phyloP scores from a whole-genome alignment of 176 grass and related monocot species.

The Pontederia paniculata region DNA sequence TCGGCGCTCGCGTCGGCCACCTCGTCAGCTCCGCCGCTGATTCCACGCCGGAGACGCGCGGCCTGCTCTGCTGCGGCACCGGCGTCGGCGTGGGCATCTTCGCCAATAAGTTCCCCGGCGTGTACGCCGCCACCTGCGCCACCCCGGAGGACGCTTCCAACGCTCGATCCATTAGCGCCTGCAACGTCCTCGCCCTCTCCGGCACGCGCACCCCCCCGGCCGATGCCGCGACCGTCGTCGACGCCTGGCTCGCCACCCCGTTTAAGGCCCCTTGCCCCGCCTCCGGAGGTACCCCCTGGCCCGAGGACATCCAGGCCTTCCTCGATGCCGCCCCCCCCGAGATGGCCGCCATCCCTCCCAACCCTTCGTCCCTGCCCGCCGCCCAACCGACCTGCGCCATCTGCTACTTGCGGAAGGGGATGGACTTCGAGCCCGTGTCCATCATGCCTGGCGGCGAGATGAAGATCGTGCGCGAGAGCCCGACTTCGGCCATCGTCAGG shows the following conservation, averaged over 20 bases:
- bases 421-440: conserved; percentile 65
- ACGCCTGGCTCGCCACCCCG: conserved; percentile 74
- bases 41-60: conserved; percentile 27
- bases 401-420: conserved; percentile 69
- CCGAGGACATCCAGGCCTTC: conserved; percentile 57
- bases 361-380: neutral
- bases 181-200: conserved; percentile 83
- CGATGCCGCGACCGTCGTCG: conserved; percentile 39
- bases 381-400: conserved; percentile 41
- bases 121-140: conserved; percentile 70
- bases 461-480: conserved; percentile 79
- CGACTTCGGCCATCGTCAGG: conserved; percentile 71
- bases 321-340: conserved; percentile 46
- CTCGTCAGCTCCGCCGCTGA: conserved; percentile 27
- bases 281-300: conserved; percentile 50
- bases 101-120: conserved; percentile 86
- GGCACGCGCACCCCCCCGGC: conserved; percentile 41
- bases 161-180: conserved; percentile 86
- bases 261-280: conserved; percentile 80
- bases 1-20: conserved; percentile 48
- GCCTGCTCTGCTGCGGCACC: conserved; percentile 71
- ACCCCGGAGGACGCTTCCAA: conserved; percentile 58
- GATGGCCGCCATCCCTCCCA: conserved; percentile 59
- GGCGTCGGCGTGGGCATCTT: conserved; percentile 83
- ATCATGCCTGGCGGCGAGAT: conserved; percentile 96